These are phyloP conservation scores for Fusarium poae DNA, from an alignment of 2,329 filamentous ascomycete genomes.

Conservation along the genomic window DNA sequence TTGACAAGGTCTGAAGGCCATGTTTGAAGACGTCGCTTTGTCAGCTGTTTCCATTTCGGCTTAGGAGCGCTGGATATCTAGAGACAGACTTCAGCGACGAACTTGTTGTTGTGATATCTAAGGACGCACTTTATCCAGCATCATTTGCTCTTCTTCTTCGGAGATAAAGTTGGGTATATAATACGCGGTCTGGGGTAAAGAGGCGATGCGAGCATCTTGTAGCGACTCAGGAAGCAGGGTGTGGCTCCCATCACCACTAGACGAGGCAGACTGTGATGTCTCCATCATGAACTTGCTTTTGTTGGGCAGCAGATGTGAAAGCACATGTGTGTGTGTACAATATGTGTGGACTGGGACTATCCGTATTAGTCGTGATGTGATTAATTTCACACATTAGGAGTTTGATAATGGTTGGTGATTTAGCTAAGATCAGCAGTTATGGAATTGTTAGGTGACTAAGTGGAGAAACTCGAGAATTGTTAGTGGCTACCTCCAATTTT, in stretches of 20 bases:
- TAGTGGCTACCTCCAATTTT: constrained; percentile 17
- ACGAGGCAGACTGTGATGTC: constrained; percentile 12
- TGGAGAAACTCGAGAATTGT: constrained; percentile 18
- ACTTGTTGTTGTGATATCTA: constrained; percentile 1
- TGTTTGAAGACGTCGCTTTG: constrained; percentile 90
- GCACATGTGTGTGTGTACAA: too few relatives aligned
- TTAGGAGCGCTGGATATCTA: constrained; percentile 74
- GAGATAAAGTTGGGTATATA: constrained; percentile 91
- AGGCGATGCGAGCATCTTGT: constrained; percentile 64
- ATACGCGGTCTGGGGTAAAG: constrained; percentile 76
- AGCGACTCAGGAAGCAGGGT: constrained; percentile 62
- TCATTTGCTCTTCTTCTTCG: constrained; percentile 75
- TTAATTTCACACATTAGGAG: constrained; percentile 23
- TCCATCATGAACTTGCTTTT: constrained; percentile 29
- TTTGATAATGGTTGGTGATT: constrained; percentile 27
- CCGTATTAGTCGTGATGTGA: constrained; percentile 17
- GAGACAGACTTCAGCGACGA: constrained; percentile 34
- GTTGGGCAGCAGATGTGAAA: constrained; percentile 1
- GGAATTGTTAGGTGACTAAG: constrained; percentile 27
- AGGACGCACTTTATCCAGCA: constrained; percentile 75
- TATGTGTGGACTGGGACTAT: too few relatives aligned
- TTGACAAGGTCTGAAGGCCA: constrained; percentile 87
- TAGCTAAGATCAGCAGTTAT: constrained; percentile 34
- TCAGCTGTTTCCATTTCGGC: constrained; percentile 86
- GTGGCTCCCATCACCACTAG: constrained; percentile 13